phyloP scores from a whole-genome alignment of 257 asterid genomes.

The Cynanchum wilfordii region DNA sequence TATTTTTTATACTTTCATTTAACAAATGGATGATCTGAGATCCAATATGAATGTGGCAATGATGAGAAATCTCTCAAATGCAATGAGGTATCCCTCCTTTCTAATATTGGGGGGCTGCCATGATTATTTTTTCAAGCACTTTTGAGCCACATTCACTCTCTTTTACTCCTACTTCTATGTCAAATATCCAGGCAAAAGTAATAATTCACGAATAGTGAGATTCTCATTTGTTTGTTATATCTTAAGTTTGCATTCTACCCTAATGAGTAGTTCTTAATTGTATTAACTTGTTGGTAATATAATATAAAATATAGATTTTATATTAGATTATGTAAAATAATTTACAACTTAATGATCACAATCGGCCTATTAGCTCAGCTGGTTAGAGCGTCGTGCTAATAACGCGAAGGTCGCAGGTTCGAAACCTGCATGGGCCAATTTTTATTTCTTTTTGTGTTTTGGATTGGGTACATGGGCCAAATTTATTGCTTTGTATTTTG shows the following conservation, averaged over 20 bases:
- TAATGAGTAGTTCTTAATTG: background rate
- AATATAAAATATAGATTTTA: no score
- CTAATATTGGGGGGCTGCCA: slow-evolving; percentile 19
- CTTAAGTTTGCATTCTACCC: background rate
- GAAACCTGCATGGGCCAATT: slow-evolving; percentile 41
- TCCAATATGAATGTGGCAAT: slow-evolving; percentile 45
- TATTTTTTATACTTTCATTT: no score
- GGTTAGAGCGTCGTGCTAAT: slow-evolving; percentile 47
- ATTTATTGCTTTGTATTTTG: no score
- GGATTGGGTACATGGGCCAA: no score
- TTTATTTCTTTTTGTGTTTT: background rate
- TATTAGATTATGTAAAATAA: no score
- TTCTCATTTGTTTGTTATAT: no score
- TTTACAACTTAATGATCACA: no score
- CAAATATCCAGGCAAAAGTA: no score
- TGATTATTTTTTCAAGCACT: slow-evolving; percentile 65
- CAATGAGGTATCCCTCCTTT: slow-evolving; percentile 27
- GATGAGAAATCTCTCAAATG: slow-evolving; percentile 44
- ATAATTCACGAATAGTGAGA: no score
- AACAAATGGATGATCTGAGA: background rate
- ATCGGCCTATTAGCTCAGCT: slow-evolving; percentile 10
- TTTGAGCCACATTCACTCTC: slow-evolving; percentile 53
- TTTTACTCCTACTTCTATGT: background rate
- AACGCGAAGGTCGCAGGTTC: slow-evolving; percentile 44
- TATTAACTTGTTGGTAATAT: no score